Percentiles rank a stretch among this genome's conserved stretches.
phyloP scores from a whole-genome alignment of 495 filamentous ascomycete genomes.

The Immersiella caudata region DNA sequence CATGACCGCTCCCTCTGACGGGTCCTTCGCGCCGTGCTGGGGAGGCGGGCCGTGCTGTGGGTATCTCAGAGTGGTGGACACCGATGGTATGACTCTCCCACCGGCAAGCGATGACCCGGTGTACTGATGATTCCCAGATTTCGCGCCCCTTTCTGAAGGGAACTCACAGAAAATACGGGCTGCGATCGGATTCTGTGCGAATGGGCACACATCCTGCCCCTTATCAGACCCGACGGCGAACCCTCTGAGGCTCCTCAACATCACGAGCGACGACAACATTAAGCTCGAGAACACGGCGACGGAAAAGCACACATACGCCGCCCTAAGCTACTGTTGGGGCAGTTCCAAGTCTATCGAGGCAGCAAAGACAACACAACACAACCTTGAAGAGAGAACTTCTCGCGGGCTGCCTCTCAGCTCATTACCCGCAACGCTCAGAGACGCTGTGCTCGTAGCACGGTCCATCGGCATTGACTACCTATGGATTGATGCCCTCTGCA shows the following conservation, averaged over 20 bases:
- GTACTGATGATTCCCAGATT: neutral
- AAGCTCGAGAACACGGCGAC: neutral
- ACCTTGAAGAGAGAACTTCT: neutral
- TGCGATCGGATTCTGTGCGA: neutral
- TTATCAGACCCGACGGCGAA: neutral
- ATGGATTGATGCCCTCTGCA: conserved; percentile 14
- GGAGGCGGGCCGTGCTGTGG: neutral
- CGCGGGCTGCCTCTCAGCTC: neutral
- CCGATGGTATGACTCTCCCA: neutral
- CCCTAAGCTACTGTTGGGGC: conserved; percentile 13
- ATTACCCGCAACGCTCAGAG: neutral
- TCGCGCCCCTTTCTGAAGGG: neutral
- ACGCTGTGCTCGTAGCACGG: neutral
- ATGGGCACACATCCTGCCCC: neutral
- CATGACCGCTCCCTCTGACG: neutral
- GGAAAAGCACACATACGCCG: neutral
- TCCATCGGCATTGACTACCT: neutral
- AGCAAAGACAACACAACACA: neutral
- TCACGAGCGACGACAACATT: neutral
- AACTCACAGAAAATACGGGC: neutral
- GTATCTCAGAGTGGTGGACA: neutral
- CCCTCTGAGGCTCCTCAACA: neutral
- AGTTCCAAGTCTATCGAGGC: neutral
- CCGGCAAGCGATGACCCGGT: no score
- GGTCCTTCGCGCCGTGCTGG: neutral